Conservation (phyloP, 2,329 filamentous ascomycete species). For the Shiraia bambusicola region DNA sequence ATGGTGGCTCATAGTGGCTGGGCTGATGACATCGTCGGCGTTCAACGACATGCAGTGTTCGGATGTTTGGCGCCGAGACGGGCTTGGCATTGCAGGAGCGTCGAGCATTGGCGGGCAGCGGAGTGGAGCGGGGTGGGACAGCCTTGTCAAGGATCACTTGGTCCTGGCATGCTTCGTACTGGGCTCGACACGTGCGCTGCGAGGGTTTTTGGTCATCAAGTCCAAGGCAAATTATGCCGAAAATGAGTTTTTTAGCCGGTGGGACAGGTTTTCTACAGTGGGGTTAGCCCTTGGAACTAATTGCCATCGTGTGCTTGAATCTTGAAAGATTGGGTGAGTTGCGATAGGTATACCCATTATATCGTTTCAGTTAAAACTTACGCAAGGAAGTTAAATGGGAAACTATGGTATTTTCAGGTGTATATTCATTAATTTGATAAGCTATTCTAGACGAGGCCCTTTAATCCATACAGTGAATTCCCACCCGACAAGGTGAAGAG, state of each 20-base stretch:
- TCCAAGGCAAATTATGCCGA: too few species aligned
- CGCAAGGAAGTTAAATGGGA: neutral
- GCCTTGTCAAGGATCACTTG: neutral
- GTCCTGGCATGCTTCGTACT: neutral
- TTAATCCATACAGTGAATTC: constrained; percentile 8
- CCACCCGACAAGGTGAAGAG: constrained; percentile 16
- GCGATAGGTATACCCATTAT: too few species aligned
- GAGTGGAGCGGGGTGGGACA: constrained; percentile 26
- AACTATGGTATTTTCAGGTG: neutral
- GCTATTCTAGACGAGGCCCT: constrained; percentile 13
- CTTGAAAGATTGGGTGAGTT: too few species aligned
- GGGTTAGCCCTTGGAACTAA: too few species aligned
- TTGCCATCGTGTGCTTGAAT: too few species aligned
- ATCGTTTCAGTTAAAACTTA: neutral
- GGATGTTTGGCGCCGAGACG: constrained; percentile 16
- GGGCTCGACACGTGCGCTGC: too few species aligned
- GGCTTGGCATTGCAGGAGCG: constrained; percentile 15
- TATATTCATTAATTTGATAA: constrained; percentile 14
- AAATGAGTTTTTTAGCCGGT: too few species aligned
- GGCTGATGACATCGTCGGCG: constrained; percentile 24
- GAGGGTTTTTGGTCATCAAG: too few species aligned
- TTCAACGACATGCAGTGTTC: constrained; percentile 1
- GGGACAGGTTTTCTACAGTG: too few species aligned
- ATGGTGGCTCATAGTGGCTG: constrained; percentile 11
- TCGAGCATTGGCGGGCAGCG: constrained; percentile 19